Evolutionary conservation across 169 alveolate genomes (phyloP).

Genomic region (Plasmodium sp.): DNA sequence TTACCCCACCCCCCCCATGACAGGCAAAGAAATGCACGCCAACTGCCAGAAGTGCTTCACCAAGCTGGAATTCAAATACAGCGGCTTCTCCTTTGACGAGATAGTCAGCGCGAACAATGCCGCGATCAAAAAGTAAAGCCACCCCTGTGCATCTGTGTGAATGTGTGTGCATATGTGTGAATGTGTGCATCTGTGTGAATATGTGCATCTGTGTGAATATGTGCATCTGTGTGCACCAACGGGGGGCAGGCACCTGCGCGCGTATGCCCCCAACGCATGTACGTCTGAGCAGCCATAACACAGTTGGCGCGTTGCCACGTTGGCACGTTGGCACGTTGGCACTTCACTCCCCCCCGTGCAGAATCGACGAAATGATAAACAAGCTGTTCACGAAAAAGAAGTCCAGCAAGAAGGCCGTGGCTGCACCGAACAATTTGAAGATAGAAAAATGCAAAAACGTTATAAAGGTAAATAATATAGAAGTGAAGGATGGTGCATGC

Average conservation of each 20-base stretch:
- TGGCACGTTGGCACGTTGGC: no score
- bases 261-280: not conserved
- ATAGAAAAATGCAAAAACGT: slow-evolving; percentile 60
- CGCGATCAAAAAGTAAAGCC: slow-evolving; percentile 49
- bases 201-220: no score
- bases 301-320: not conserved
- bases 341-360: not conserved
- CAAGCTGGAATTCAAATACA: slow-evolving; percentile 52
- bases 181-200: no score
- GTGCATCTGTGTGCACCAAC: not conserved
- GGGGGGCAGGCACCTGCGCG: not conserved
- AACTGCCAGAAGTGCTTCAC: slow-evolving; percentile 61
- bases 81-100: slow-evolving; percentile 53
- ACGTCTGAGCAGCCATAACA: not conserved
- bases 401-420: slow-evolving; percentile 5
- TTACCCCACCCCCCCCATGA: not conserved
- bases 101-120: slow-evolving; percentile 28
- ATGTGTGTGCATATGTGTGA: no score
- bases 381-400: slow-evolving; percentile 46
- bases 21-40: slow-evolving; percentile 47
- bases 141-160: no score
- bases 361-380: slow-evolving; percentile 71
- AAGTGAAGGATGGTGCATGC: slow-evolving; percentile 78
- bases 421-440: slow-evolving; percentile 49
- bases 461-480: slow-evolving; percentile 68